phyloP scores from a whole-genome alignment of 768 basidiomycete genomes.

The Psilocybe cubensis region DNA sequence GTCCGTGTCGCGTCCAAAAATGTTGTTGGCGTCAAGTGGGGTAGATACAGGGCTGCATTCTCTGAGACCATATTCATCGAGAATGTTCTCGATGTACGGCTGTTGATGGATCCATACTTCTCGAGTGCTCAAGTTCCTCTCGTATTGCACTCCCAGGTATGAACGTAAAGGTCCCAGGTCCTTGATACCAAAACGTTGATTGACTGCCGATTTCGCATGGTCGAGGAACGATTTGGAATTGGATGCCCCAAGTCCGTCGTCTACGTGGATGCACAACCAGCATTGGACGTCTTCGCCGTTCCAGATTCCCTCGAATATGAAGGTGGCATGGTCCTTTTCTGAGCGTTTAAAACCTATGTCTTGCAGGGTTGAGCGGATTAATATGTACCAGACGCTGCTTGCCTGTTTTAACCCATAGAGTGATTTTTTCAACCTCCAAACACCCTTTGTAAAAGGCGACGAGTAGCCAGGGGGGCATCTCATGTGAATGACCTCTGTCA shows the following conservation, averaged over 20 bases:
- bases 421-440: conserved; percentile 10
- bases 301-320: conserved; percentile 2
- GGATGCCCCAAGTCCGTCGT: conserved; percentile 25
- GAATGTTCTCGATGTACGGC: conserved; percentile 13
- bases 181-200: conserved; percentile 16
- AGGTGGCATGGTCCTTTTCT: conserved; percentile 22
- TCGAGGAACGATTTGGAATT: conserved; percentile 9
- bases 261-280: conserved; percentile 26
- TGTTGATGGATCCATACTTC: conserved; percentile 33
- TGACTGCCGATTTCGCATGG: conserved; percentile 12
- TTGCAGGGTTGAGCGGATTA: conserved; percentile 8
- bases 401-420: conserved; percentile 24
- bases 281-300: background rate
- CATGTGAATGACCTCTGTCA: conserved; percentile 15
- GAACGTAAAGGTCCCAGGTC: conserved; percentile 28
- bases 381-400: conserved; percentile 21
- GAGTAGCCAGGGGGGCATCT: conserved; percentile 4
- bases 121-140: conserved; percentile 4
- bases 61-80: background rate
- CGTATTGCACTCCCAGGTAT: conserved; percentile 24
- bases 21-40: conserved; percentile 31
- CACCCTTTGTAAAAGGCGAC: background rate
- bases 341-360: conserved; percentile 18
- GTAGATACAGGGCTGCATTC: background rate
- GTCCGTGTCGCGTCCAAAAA: conserved; percentile 30